Base-by-base conservation (phyloP, 768 basidiomycete genomes). In the Hortiboletus campestris region DNA sequence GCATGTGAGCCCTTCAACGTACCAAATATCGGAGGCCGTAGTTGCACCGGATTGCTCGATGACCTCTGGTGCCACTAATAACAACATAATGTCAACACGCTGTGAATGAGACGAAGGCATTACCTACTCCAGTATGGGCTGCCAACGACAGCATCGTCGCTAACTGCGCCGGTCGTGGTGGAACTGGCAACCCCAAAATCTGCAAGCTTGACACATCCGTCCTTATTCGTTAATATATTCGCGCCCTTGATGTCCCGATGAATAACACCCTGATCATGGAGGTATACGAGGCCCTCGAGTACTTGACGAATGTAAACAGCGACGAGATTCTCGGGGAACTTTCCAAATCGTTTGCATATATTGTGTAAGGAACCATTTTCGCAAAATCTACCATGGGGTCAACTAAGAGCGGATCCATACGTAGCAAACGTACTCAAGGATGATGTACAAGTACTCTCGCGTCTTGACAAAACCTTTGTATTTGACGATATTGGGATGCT, bases 161-260 rank as follows among this genome's bases (percentile, higher is more conserved):
- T 82, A 22, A 86, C 86, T 12, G 84, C 86, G 12, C 84, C 88
- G 1, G 85, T 81, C 25, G 86, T 84, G 11, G 90, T 84, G 42
- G 80, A 85, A 51, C 87, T 88, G 12, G 94, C 94, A 19, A 99
- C 97, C 48, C 97, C 97, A 67, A 99, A 99, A 73, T 99, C 97
- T 13, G 97, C 97, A n/a, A 99, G 81, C 73, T 98, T 99, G 56
- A 99, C 95, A 20, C 88, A 89, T 8, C 97, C 97, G 75, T 98
- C 96, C 75, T 99, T 99, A 70, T 97, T 98, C 19, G 97, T 98
- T 43, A 99, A 78, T 67, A 99, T 97, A 62, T 99, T 99, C 14
- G 97, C 96, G 35, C 97, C 97, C 71, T 99, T 99, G 77, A 99
- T 98, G 66, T 99, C 97, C 32, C 97, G 83, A 71, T 99, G 97